Percentiles rank a stretch among this genome's conserved stretches.
phyloP scores from a whole-genome alignment of 108 stramenopile species.

The Cyclostephanos tholiformis region DNA sequence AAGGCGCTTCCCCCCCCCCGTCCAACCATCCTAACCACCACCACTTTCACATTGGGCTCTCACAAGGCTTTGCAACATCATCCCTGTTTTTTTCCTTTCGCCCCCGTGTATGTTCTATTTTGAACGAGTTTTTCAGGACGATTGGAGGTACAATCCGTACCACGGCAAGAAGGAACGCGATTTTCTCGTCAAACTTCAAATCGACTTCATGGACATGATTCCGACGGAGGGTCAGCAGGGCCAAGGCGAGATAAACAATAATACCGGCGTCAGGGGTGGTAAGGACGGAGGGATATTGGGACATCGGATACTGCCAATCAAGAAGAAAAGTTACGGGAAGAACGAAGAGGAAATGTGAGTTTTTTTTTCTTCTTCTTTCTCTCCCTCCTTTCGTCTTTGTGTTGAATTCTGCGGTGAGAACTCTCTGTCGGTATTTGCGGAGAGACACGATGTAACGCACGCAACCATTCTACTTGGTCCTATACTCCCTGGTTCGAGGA shows the following conservation, averaged over 20 bases:
- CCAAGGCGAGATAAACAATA: not conserved
- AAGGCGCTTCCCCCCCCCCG: too few species aligned
- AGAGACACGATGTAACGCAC: too few species aligned
- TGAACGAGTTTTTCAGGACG: constrained; percentile 16
- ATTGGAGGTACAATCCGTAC: constrained; percentile 58
- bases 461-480: too few species aligned
- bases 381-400: constrained; percentile 10
- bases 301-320: constrained; percentile 49
- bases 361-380: constrained; percentile 17
- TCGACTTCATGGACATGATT: constrained; percentile 53
- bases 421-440: too few species aligned
- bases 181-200: constrained; percentile 47
- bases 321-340: constrained; percentile 50
- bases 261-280: not conserved
- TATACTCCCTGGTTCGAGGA: too few species aligned
- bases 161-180: constrained; percentile 47
- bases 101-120: too few species aligned
- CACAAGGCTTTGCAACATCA: too few species aligned
- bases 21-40: too few species aligned
- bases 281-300: constrained; percentile 35
- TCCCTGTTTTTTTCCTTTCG: too few species aligned
- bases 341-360: constrained; percentile 52
- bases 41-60: too few species aligned
- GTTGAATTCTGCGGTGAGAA: not conserved
- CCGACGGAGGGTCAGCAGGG: constrained; percentile 3